Base-by-base conservation (phyloP, 129 eudicot genomes). In the Flaveria brownii region DNA sequence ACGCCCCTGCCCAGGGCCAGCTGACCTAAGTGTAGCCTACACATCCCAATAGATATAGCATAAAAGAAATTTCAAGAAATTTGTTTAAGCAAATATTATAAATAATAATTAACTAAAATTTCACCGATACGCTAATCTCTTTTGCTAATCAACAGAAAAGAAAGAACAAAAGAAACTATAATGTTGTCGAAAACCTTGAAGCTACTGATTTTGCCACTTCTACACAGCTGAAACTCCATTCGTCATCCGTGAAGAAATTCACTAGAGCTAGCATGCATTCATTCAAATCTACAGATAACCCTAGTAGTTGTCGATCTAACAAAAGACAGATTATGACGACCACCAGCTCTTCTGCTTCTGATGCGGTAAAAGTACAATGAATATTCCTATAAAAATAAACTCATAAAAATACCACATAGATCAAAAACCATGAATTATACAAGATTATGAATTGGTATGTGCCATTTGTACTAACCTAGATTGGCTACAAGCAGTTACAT, bases 341-440 rank as follows among this genome's bases (percentile, higher is more conserved):
- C 55, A 87, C 51, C 75, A 95, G 72, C 54, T 95, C 95, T 80
- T 87, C 94, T 62, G 84, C 90, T 83, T 95, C 96, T n/a, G 81
- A 77, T 68, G 80, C 47, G 16, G 91, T 83, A 67, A 91, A 82
- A 16, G 88, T 70, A 30, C 52, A 52, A 83, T 77, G 75, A 16
- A 36, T 64, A 77, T 75, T 76, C 91, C 99, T 91, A 87, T 75
- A 86, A 86, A 73, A 11, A 25, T 20, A 56, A 56, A 78, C 9
- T 9, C 64, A 59, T 70, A 67, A 28, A 15, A 5, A 46, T 23
- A 55, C 41, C 33, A 71, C 70, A 70, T 17, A 25, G 42, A 47
- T 70, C 56, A 56, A 67, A 67, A 65, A 17, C 26, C 25, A 68
- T 3, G 11, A 81, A n/a, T 42, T 6, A 15, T 28, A 12, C 56